These are phyloP conservation scores for Amaranthus hypochondriacus DNA, from an alignment of 148 eudicot species.

Conservation along the genomic window DNA sequence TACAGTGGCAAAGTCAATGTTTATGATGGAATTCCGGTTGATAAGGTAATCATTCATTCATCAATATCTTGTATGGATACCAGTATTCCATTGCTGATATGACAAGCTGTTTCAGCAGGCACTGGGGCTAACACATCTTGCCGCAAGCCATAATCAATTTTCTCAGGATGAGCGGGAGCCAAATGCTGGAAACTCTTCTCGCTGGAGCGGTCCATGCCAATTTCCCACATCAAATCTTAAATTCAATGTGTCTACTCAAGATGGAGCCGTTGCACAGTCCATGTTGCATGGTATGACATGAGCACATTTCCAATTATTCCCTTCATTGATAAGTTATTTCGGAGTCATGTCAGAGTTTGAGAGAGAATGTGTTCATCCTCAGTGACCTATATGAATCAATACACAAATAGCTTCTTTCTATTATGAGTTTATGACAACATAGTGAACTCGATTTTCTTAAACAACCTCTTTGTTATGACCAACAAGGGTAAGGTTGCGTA, in stretches of 20 bases:
- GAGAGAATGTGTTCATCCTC: background rate
- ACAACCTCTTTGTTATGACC: no score
- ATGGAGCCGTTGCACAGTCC: constrained; percentile 22
- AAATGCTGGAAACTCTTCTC: constrained; percentile 33
- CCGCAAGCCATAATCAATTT: constrained; percentile 61
- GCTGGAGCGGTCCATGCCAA: constrained; percentile 37
- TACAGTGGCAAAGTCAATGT: constrained; percentile 90
- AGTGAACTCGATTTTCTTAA: background rate
- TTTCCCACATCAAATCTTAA: constrained; percentile 39
- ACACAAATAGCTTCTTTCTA: background rate
- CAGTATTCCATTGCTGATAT: constrained; percentile 23
- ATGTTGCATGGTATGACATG: constrained; percentile 28
- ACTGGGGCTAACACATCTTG: constrained; percentile 61
- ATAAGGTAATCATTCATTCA: constrained; percentile 51
- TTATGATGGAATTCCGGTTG: constrained; percentile 73
- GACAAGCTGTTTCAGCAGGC: constrained; percentile 53
- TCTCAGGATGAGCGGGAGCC: constrained; percentile 35
- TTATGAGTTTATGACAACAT: background rate
- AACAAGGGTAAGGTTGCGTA: no score
- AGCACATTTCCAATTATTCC: background rate
- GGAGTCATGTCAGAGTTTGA: background rate
- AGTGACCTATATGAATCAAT: background rate
- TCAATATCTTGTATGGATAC: background rate
- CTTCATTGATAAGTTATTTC: background rate
- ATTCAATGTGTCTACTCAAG: constrained; percentile 27